A percentile compares a stretch with the other conserved stretches of the same genome.
These are phyloP conservation scores for Synchytrium microbalum DNA, from an alignment of 371 early-diverging fungal species.

Conservation along the genomic window DNA sequence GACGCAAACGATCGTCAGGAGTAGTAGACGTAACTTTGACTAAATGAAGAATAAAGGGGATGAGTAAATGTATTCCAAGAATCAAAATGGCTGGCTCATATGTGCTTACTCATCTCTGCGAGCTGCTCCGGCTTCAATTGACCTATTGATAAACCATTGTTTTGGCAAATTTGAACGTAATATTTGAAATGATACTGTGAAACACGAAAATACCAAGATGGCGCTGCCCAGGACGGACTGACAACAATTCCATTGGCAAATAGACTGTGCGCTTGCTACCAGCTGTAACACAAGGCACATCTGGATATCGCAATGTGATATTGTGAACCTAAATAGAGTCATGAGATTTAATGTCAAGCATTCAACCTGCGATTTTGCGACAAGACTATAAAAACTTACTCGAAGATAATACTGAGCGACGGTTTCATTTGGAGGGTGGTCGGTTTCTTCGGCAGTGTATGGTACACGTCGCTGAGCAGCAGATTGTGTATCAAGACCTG, in stretches of 20 bases:
- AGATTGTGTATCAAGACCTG: conserved; percentile 14
- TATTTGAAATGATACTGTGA: no score
- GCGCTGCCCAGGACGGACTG: conserved; percentile 31
- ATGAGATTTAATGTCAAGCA: no score
- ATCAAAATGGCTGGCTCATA: no score
- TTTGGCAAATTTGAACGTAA: no score
- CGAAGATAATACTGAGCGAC: conserved; percentile 20
- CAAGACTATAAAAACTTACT: conserved; percentile 8
- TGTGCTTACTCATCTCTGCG: conserved; percentile 10
- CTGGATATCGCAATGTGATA: conserved; percentile 25
- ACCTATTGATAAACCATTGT: no score
- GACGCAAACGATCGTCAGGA: conserved; percentile 7
- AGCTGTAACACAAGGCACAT: conserved; percentile 18
- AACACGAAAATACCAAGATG: no score
- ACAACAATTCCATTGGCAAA: conserved; percentile 33
- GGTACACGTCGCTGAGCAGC: conserved; percentile 1
- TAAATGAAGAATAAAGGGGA: not conserved
- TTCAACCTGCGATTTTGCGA: no score
- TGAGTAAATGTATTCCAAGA: not conserved
- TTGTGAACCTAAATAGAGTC: conserved; percentile 15
- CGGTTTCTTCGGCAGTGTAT: not conserved
- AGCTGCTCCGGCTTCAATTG: conserved; percentile 48
- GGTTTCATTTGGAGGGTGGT: conserved; percentile 1
- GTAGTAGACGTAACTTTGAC: conserved; percentile 12
- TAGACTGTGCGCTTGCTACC: conserved; percentile 19